Evolutionary conservation across 768 basidiomycete genomes (phyloP), one percentile per base, ranked within the genome.

Genomic region (Boletus pseudopeckii): DNA sequence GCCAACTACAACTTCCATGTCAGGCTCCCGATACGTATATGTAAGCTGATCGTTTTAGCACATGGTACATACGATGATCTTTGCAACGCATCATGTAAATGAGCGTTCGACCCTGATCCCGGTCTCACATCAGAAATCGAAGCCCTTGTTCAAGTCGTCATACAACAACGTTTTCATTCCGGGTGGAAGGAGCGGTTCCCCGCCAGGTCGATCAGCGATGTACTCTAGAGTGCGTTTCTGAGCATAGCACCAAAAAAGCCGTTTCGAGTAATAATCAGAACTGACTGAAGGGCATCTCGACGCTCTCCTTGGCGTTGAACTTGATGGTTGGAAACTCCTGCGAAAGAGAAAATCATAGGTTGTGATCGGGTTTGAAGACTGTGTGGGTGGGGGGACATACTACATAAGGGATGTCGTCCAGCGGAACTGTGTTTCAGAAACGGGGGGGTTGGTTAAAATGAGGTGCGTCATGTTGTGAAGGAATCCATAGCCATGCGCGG

Each of bases 241-340:
- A 62, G 52, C 40, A 50, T 20, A 5, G n/a, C n/a, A 26, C n/a
- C 28, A 17, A 32, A 28, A 26, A 24, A 11, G 15, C 18, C 18
- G 11, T 11, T 24, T 51, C 36, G 11, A 22, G 34, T 4, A 37
- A 48, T 24, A 33, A 9, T 7, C 1, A 7, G 2, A 20, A 80
- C 89, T 66, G 61, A 90, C 92, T 76, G 77, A 99, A 99, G 0
- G 97, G 97, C 97, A 99, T 99, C 73, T 98, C 93, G 6, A 98
- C 92, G 41, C 88, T 89, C 69, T 99, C 97, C 61, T 83, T 85
- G 5, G 80, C 68, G 62, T 88, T 90, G 77, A 98, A 98, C 17
- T 60, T 73, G 65, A 99, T 96, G 0, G 93, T 96, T 0, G 97
- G 97, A 69, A 83, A 83, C 62, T 93, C 88, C 91, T 96, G 53